A percentile compares a stretch with the other conserved stretches of the same genome.
Conservation (phyloP, 139 green algal species). For the Tetradesmus obliquus region DNA sequence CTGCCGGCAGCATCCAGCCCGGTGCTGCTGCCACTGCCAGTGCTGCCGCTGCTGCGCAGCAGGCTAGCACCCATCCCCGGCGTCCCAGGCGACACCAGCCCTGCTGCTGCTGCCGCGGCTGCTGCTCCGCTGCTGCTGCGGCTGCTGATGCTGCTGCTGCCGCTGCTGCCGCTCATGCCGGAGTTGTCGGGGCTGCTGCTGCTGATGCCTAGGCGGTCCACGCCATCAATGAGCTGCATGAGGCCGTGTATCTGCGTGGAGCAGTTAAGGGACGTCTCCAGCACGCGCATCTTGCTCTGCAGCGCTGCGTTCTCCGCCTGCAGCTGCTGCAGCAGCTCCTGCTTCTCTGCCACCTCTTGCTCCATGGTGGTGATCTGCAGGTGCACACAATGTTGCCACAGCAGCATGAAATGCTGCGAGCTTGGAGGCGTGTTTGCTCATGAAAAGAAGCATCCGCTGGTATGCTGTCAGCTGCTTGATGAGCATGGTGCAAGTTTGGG, state of each 20-base stretch:
- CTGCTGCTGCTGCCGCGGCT: not conserved
- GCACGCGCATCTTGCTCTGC: constrained; percentile 29
- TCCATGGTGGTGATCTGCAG: constrained; percentile 42
- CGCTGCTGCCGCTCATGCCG: not conserved
- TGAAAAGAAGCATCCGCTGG: not conserved
- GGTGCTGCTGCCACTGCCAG: not conserved
- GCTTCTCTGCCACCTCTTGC: not conserved
- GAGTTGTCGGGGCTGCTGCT: not conserved
- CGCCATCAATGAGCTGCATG: constrained; percentile 38
- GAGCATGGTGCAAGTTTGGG: not conserved
- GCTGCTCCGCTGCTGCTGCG: not conserved
- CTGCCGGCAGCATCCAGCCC: constrained; percentile 3
- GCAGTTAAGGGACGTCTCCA: constrained; percentile 25
- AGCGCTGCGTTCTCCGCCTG: constrained; percentile 29
- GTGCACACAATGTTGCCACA: not conserved
- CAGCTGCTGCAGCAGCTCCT: constrained; percentile 17
- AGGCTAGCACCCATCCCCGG: not conserved
- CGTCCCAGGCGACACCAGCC: not conserved
- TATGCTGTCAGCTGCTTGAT: not conserved
- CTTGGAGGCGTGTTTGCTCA: not conserved
- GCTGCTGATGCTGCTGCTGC: not conserved
- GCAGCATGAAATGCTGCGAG: not conserved
- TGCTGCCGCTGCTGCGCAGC: constrained; percentile 4
- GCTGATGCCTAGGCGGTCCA: not conserved
- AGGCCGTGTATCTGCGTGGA: constrained; percentile 8